phyloP scores from a whole-genome alignment of 495 filamentous ascomycete genomes.

The Ascodesmis nigricans region DNA sequence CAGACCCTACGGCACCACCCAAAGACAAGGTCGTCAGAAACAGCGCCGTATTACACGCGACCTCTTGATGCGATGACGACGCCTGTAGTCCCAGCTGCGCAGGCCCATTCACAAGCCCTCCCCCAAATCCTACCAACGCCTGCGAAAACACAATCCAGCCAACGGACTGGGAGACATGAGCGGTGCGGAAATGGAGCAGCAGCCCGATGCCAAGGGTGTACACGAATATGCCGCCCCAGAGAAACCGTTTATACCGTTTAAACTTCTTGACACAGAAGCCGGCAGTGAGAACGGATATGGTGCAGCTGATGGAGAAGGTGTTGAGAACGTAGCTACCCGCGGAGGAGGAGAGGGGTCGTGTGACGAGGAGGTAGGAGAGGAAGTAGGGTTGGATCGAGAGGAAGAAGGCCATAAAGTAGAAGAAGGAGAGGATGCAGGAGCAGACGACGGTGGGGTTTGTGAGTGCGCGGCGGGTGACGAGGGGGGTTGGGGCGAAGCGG shows the following conservation, averaged over 20 bases:
- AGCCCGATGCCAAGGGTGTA: slow-evolving; percentile 38
- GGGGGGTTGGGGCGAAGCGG: slow-evolving; percentile 32
- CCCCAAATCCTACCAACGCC: slow-evolving; percentile 40
- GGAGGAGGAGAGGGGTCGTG: slow-evolving; percentile 37
- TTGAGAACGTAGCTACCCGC: slow-evolving; percentile 46
- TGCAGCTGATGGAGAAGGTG: slow-evolving; percentile 47
- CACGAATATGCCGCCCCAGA: slow-evolving; percentile 34
- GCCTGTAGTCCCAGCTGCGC: slow-evolving; percentile 47
- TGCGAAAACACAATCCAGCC: slow-evolving; percentile 41
- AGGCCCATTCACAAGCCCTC: slow-evolving; percentile 40
- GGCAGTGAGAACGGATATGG: slow-evolving; percentile 38
- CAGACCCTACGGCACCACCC: slow-evolving; percentile 44
- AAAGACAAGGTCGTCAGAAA: slow-evolving; percentile 44
- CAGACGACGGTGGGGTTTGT: slow-evolving; percentile 39
- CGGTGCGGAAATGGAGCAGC: slow-evolving; percentile 41
- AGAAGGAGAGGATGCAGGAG: slow-evolving; percentile 35
- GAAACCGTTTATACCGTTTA: slow-evolving; percentile 35
- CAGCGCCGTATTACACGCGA: slow-evolving; percentile 44
- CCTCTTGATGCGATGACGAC: slow-evolving; percentile 38
- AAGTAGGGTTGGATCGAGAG: slow-evolving; percentile 46
- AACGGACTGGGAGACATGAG: slow-evolving; percentile 26
- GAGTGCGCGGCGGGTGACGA: slow-evolving; percentile 38
- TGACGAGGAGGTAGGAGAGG: slow-evolving; percentile 51
- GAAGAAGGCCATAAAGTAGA: slow-evolving; percentile 48
- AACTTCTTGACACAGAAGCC: slow-evolving; percentile 42